These are phyloP conservation scores for Sutorius eximius DNA, from an alignment of 1,284 basidiomycete species.

Conservation along the genomic window DNA sequence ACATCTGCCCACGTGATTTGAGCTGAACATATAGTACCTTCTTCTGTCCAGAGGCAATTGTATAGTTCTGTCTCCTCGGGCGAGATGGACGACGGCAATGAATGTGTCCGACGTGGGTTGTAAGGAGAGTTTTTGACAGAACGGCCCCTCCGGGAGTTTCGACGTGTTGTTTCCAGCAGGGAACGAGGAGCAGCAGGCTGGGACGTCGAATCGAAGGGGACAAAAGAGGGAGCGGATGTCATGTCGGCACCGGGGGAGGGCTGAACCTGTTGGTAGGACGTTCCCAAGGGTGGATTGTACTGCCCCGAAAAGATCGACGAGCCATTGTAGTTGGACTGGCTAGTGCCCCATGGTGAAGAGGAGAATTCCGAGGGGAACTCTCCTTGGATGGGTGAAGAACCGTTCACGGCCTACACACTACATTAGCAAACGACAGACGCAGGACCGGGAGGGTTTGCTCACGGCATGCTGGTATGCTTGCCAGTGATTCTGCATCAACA, in stretches of 20 bases:
- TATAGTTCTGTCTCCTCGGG: background rate
- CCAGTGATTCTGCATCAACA: too few relatives aligned
- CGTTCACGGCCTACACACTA: background rate
- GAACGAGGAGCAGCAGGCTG: background rate
- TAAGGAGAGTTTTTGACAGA: background rate
- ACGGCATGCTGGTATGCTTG: background rate
- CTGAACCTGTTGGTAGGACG: background rate
- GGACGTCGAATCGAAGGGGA: background rate
- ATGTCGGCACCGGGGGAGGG: too few relatives aligned
- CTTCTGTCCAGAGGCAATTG: slow-evolving; percentile 12
- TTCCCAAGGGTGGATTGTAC: too few relatives aligned
- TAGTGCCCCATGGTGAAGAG: background rate
- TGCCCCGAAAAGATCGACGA: background rate
- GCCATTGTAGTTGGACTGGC: background rate
- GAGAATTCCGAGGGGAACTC: too few relatives aligned
- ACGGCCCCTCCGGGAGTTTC: background rate
- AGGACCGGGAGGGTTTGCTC: background rate
- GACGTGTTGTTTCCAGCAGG: background rate
- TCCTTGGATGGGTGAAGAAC: background rate
- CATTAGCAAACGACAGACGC: slow-evolving; percentile 3
- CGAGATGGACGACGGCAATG: background rate
- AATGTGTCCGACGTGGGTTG: background rate
- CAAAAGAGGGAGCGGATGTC: too few relatives aligned
- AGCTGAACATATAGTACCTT: slow-evolving; percentile 6
- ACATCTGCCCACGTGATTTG: slow-evolving; percentile 3